These are phyloP conservation scores for Colletotrichum sp. DNA, from an alignment of 2,329 filamentous ascomycete species.

Conservation along the genomic window DNA sequence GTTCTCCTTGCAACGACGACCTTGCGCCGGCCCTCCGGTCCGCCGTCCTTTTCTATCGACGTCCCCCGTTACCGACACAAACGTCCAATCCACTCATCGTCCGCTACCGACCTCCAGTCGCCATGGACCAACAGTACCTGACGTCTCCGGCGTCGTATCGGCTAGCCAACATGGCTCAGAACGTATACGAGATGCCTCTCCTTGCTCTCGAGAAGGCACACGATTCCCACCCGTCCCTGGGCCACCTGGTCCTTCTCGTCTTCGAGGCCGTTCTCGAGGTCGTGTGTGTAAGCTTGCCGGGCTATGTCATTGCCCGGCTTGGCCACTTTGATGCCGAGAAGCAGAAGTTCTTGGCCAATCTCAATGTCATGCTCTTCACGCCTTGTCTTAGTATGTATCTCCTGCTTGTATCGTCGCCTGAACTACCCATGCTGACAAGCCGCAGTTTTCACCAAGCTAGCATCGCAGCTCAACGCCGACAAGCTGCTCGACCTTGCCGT, in stretches of 20 bases:
- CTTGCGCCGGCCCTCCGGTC: neutral
- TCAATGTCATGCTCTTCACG: conserved; percentile 96
- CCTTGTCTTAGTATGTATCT: conserved; percentile 83
- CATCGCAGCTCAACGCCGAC: conserved; percentile 89
- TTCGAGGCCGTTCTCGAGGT: conserved; percentile 96
- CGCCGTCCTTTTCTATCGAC: neutral
- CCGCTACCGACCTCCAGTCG: neutral
- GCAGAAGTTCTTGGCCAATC: conserved; percentile 95
- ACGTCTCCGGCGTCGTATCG: conserved; percentile 52
- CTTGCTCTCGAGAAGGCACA: conserved; percentile 46
- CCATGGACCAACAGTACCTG: conserved; percentile 32
- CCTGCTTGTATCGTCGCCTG: neutral
- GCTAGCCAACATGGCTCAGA: conserved; percentile 39
- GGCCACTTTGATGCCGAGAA: conserved; percentile 95
- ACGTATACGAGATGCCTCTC: conserved; percentile 47
- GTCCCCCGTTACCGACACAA: neutral
- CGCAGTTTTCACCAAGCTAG: conserved; percentile 93
- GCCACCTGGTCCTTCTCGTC: conserved; percentile 78
- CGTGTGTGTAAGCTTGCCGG: conserved; percentile 91
- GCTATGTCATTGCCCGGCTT: conserved; percentile 87
- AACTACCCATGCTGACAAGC: conserved; percentile 21
- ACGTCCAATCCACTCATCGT: neutral
- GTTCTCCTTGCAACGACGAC: neutral
- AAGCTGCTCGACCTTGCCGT: conserved; percentile 90
- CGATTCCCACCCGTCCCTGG: conserved; percentile 68